phyloP scores from a whole-genome alignment of 2,329 filamentous ascomycete genomes.

The Neoarthrinium moseri region DNA sequence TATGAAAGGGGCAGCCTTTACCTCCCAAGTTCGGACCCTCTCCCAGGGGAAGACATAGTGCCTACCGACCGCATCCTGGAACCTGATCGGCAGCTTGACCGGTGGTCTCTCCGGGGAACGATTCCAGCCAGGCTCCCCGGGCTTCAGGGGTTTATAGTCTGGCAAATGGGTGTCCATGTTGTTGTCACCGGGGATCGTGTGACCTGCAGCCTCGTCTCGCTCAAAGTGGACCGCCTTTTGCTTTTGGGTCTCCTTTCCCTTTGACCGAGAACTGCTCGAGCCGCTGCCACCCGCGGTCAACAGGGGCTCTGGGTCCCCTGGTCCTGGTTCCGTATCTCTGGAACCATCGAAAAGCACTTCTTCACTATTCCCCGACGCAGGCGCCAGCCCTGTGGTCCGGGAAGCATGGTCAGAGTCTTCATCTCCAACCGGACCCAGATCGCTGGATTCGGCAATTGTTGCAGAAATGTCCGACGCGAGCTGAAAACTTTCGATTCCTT shows the following conservation, averaged over 20 bases:
- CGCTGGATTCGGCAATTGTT: too few relatives aligned
- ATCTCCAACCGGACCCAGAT: too few relatives aligned
- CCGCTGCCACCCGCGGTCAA: neutral
- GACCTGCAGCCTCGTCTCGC: neutral
- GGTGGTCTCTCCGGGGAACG: slow-evolving; percentile 21
- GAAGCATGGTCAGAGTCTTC: too few relatives aligned
- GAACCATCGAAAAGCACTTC: too few relatives aligned
- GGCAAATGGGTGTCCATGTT: neutral
- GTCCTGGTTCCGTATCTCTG: too few relatives aligned
- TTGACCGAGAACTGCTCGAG: neutral
- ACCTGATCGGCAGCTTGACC: slow-evolving; percentile 54
- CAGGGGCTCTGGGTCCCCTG: too few relatives aligned
- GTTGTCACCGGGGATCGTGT: neutral
- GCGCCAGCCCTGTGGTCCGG: too few relatives aligned
- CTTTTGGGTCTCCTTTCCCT: slow-evolving; percentile 1
- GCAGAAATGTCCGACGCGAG: too few relatives aligned
- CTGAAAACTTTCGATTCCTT: too few relatives aligned
- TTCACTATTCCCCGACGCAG: too few relatives aligned
- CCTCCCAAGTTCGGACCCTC: slow-evolving; percentile 62
- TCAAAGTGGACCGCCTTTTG: neutral
- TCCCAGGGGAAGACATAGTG: slow-evolving; percentile 68
- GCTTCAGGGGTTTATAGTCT: neutral
- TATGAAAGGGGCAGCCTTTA: too few relatives aligned
- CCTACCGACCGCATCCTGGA: slow-evolving; percentile 64
- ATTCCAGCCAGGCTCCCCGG: slow-evolving; percentile 22